A percentile compares a stretch with the other conserved stretches of the same genome.
These are phyloP conservation scores for Tylopilus sp. DNA, from an alignment of 1,284 basidiomycete species.

Conservation along the genomic window DNA sequence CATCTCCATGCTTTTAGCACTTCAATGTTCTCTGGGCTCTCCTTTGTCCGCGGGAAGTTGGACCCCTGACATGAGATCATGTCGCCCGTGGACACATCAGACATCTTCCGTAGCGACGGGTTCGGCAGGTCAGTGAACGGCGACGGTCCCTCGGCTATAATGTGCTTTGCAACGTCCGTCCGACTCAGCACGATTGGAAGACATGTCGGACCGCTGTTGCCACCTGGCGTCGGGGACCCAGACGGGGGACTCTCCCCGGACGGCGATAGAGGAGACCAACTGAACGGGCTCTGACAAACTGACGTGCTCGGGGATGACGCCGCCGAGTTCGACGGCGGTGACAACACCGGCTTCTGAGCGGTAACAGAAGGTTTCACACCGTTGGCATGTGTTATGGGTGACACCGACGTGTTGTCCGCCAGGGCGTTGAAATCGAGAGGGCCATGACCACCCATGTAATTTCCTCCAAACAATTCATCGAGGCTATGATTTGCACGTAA, in stretches of 20 bases:
- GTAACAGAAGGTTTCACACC: constrained; percentile 13
- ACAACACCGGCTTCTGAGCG: constrained; percentile 18
- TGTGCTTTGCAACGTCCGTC: constrained; percentile 47
- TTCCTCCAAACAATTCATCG: constrained; percentile 64
- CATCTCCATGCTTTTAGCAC: constrained; percentile 71
- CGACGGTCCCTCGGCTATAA: constrained; percentile 49
- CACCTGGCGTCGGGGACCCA: constrained; percentile 12
- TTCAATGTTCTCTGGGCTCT: constrained; percentile 70
- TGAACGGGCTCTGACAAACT: constrained; percentile 40
- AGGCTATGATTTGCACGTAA: constrained; percentile 38
- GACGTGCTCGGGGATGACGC: constrained; percentile 33
- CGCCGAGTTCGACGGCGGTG: constrained; percentile 27
- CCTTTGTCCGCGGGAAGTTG: constrained; percentile 60
- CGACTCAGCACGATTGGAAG: constrained; percentile 54
- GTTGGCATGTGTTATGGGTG: constrained; percentile 48
- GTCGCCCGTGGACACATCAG: constrained; percentile 34
- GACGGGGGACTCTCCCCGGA: constrained; percentile 30
- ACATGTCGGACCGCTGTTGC: constrained; percentile 1
- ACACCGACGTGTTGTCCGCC: constrained; percentile 39
- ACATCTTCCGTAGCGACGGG: constrained; percentile 27
- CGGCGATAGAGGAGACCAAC: constrained; percentile 29
- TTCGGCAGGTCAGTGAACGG: constrained; percentile 40
- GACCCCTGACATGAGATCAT: constrained; percentile 60
- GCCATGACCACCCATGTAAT: constrained; percentile 41
- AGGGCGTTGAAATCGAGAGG: constrained; percentile 46